Conservation (phyloP, 768 basidiomycete species). For the Coprinopsis sp. region DNA sequence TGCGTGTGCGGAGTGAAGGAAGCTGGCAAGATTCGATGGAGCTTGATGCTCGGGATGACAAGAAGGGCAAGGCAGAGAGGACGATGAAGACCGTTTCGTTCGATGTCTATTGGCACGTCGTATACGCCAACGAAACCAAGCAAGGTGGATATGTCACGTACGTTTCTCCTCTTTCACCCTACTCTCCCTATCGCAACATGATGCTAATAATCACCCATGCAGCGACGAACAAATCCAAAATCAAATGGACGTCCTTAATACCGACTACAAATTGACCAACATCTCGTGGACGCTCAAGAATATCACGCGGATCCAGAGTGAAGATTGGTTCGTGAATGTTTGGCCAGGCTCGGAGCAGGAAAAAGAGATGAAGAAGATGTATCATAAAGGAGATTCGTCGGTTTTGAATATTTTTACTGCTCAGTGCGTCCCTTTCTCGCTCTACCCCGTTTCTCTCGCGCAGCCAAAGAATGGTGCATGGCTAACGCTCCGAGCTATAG, state of each 20-base stretch:
- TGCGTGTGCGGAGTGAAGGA: background rate
- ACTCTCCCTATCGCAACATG: background rate
- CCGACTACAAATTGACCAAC: constrained; percentile 30
- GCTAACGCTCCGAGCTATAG: constrained; percentile 12
- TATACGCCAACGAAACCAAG: constrained; percentile 26
- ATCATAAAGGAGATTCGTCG: constrained; percentile 34
- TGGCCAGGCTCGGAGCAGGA: constrained; percentile 26
- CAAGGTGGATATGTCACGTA: constrained; percentile 28
- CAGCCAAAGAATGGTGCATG: constrained; percentile 11
- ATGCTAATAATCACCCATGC: constrained; percentile 13
- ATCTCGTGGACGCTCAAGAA: constrained; percentile 31
- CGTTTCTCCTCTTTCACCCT: constrained; percentile 28
- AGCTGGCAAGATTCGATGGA: background rate
- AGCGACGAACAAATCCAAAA: constrained; percentile 31
- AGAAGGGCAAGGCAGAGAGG: background rate
- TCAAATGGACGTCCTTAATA: constrained; percentile 40
- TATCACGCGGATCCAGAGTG: constrained; percentile 35
- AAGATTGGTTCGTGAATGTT: constrained; percentile 39
- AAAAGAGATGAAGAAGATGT: constrained; percentile 30
- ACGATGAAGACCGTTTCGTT: constrained; percentile 11
- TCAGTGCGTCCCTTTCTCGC: constrained; percentile 16
- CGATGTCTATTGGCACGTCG: constrained; percentile 29
- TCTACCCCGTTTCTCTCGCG: background rate
- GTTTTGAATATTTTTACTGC: constrained; percentile 37
- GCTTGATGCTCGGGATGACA: background rate